Conservation (phyloP, 805 yeast genomes). For the Yamadazyma phyllophila region DNA sequence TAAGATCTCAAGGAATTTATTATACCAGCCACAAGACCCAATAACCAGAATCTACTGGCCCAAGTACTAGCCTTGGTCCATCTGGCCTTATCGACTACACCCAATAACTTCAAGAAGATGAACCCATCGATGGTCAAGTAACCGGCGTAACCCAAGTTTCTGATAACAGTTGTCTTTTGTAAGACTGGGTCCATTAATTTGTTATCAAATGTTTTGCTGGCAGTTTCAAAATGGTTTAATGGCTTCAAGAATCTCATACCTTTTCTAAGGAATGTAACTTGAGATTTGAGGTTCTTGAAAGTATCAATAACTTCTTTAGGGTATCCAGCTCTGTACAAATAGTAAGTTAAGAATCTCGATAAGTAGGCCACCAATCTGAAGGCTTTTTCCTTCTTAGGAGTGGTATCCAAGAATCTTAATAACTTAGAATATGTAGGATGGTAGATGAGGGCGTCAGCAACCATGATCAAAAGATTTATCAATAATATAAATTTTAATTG, state of each 20-base stretch:
- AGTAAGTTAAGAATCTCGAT: conserved; percentile 67
- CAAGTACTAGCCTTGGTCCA: conserved; percentile 51
- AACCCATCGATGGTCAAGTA: conserved; percentile 64
- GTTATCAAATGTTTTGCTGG: conserved; percentile 64
- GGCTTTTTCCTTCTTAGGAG: conserved; percentile 77
- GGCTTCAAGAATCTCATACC: conserved; percentile 84
- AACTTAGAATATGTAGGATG: conserved; percentile 70
- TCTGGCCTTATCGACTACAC: conserved; percentile 49
- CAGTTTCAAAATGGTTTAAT: conserved; percentile 65
- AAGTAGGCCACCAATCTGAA: conserved; percentile 79
- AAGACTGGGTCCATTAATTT: conserved; percentile 62
- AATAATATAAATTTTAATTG: neutral
- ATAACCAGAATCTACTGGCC: conserved; percentile 74
- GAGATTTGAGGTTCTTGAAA: conserved; percentile 56
- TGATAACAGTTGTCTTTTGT: conserved; percentile 51
- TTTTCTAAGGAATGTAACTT: conserved; percentile 73
- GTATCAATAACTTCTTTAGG: conserved; percentile 44
- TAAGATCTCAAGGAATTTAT: conserved; percentile 55
- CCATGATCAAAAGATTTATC: conserved; percentile 10
- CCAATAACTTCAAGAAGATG: conserved; percentile 58
- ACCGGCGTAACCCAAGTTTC: conserved; percentile 60
- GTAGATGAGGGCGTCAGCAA: conserved; percentile 56
- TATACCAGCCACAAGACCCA: conserved; percentile 64
- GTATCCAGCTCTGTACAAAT: conserved; percentile 56
- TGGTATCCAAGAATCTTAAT: conserved; percentile 60